Evolutionary conservation across 768 basidiomycete species (phyloP).

Genomic region (Boletus reticulatus): DNA sequence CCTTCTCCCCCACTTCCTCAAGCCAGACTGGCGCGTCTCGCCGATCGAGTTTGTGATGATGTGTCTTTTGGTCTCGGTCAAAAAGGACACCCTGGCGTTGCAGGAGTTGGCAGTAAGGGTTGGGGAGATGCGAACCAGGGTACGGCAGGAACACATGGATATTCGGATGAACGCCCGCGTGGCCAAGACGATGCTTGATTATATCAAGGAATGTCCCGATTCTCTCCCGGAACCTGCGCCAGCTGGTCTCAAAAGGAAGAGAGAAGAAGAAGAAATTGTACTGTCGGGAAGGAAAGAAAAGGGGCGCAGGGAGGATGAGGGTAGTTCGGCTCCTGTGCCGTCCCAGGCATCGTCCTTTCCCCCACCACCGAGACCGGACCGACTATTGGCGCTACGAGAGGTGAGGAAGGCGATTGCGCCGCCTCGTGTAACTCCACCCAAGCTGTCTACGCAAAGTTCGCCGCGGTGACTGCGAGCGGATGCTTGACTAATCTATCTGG

Average conservation of each 20-base stretch:
- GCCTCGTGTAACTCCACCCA: conserved; percentile 6
- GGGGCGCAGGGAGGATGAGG: conserved; percentile 11
- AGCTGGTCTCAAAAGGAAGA: conserved; percentile 20
- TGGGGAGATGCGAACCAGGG: conserved; percentile 48
- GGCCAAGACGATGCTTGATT: conserved; percentile 52
- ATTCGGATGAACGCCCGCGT: conserved; percentile 64
- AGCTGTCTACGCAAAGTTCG: not conserved
- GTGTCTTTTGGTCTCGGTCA: conserved; percentile 50
- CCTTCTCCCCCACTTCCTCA: conserved; percentile 37
- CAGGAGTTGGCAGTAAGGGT: conserved; percentile 45
- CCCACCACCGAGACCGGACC: conserved; percentile 22
- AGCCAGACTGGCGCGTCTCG: conserved; percentile 48
- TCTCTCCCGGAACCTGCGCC: not conserved
- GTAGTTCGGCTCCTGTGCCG: not conserved
- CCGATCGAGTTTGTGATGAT: conserved; percentile 69
- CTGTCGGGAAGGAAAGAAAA: conserved; percentile 11
- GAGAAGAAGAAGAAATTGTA: conserved; percentile 19
- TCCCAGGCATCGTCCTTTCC: not conserved
- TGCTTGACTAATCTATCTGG: too few species aligned
- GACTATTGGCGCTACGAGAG: conserved; percentile 12
- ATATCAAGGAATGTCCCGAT: conserved; percentile 36
- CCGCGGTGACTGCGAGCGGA: conserved; percentile 1
- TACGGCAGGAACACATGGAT: conserved; percentile 58
- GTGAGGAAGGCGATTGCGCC: conserved; percentile 20
- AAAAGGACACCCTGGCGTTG: conserved; percentile 39